A percentile compares a stretch with the other conserved stretches of the same genome.
Evolutionary conservation across 163 green algal genomes (phyloP).

Genomic region (Volvox carteri): DNA sequence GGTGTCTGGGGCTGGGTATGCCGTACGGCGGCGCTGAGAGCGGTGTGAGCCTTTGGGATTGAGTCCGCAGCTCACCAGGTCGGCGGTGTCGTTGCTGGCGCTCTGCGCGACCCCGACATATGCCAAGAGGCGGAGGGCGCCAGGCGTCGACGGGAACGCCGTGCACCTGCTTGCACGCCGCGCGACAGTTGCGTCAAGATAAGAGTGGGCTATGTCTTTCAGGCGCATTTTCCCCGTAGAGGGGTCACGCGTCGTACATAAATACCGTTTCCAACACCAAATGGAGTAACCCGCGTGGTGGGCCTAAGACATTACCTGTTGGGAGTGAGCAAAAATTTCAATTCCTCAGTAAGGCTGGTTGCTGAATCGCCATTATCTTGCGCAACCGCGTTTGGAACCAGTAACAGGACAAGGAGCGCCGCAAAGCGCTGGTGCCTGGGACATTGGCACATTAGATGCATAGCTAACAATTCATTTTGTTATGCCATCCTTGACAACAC

Average conservation of each 20-base stretch:
- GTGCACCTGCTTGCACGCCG: background rate
- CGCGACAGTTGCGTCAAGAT: no score
- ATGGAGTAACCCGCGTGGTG: background rate
- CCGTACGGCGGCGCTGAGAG: no score
- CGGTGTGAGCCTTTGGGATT: no score
- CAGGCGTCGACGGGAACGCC: background rate
- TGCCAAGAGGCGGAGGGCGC: background rate
- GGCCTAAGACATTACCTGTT: background rate
- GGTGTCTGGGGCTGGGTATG: no score
- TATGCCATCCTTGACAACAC: background rate
- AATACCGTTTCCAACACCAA: background rate
- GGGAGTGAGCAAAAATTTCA: background rate
- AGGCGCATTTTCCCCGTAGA: no score
- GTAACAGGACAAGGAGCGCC: conserved; percentile 4
- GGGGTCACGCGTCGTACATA: background rate
- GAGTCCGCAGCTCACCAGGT: background rate
- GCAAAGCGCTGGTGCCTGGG: background rate
- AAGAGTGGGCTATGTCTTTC: no score
- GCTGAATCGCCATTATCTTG: background rate
- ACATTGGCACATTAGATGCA: conserved; percentile 8
- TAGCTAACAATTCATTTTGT: background rate
- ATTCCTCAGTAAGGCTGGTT: background rate
- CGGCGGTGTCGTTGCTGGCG: no score
- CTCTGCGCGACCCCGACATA: background rate
- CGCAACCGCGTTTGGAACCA: background rate